Evolutionary conservation across 192 early-diverging fungal species (phyloP), one percentile per base, ranked within the genome.

Genomic region (Rhizophagus clarus): DNA sequence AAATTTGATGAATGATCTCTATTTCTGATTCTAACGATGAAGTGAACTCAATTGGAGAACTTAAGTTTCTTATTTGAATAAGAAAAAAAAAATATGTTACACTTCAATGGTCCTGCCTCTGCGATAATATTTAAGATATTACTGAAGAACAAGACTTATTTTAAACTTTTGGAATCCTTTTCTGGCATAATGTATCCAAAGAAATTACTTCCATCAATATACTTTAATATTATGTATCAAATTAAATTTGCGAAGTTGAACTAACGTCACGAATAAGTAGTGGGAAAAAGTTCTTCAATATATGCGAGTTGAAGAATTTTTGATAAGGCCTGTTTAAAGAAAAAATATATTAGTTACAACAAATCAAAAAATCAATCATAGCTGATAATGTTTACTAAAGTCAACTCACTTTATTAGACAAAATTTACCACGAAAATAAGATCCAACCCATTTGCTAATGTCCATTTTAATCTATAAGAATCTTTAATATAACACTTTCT

Each of bases 291-390:
- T 67, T 96, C 94, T 68, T 95, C 94, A 63, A 96, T 88, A 79
- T 97, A 96, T 2, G 93, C 85, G 11, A 98, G 89, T 77, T 94
- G 93, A 9, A 97, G 90, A 1, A 94, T 85, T 96, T 96, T 76
- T 95, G 94, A 80, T 96, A 96, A 8, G 94, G 92, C 92, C 92
- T 93, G 77, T 12, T 77, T 26, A 61, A 22, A 12, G 6, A 20
- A 56, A n/a, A n/a, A n/a, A n/a, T n/a, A 56, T 56, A 15, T 49
- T 15, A 10, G 47, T 49, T 49, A 49, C 14, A 49, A 49, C 3
- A 15, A 49, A 15, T 47, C 0, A 0, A 49, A 49, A 11, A 12
- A 49, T 49, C 47, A 4, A 7, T 11, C 11, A 11, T 45, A 45
- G 42, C 12, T 45, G 42, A 45, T 11, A 45, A 45, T 12, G 1